Evolutionary conservation across 441 rosid genomes (phyloP).

Genomic region (Macaranga tanarius): DNA sequence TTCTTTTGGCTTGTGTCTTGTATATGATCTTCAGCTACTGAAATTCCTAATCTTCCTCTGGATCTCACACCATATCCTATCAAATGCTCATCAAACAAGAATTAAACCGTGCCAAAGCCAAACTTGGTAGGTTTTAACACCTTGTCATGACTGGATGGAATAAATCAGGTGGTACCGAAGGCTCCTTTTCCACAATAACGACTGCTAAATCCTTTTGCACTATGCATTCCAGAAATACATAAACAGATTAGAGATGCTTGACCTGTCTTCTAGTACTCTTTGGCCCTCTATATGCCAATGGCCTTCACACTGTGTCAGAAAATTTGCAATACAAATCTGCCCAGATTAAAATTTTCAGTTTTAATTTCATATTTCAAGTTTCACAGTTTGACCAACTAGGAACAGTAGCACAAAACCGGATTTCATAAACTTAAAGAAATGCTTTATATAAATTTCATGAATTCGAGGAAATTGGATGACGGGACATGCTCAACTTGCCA

Average conservation of each 20-base stretch:
- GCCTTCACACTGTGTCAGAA: not conserved
- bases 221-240: not conserved
- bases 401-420: not conserved
- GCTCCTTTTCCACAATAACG: too few relatives aligned
- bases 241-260: not conserved
- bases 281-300: not conserved
- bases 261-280: not conserved
- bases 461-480: conserved; percentile 2
- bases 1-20: not conserved
- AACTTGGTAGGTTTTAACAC: not conserved
- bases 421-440: too few relatives aligned
- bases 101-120: not conserved
- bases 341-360: not conserved
- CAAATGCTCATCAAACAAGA: not conserved
- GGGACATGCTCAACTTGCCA: too few relatives aligned
- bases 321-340: not conserved
- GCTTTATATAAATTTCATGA: not conserved
- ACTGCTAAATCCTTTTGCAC: conserved; percentile 5
- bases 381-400: not conserved
- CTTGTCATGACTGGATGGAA: not conserved
- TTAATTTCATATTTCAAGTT: not conserved
- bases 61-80: not conserved
- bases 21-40: not conserved
- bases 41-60: not conserved
- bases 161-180: not conserved